Conservation (phyloP, 2,329 filamentous ascomycete genomes). For the Ascocoryne sarcoides region DNA sequence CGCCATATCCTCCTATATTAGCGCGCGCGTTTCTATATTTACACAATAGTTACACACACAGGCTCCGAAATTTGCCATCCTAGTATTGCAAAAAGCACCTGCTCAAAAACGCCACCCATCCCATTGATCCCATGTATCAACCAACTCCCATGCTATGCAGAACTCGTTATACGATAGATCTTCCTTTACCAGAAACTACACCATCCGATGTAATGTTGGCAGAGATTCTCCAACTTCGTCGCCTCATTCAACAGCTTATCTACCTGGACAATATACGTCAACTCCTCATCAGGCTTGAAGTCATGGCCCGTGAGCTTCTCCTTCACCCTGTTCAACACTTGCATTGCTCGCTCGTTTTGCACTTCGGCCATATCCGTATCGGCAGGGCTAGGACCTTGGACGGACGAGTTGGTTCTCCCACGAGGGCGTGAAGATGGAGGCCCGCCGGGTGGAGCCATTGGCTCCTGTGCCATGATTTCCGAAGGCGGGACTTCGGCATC, state of each 20-base stretch:
- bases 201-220: constrained; percentile 98
- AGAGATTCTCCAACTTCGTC: constrained; percentile 93
- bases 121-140: too few relatives aligned
- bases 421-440: constrained; percentile 42
- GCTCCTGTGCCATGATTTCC: constrained; percentile 42
- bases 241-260: constrained; percentile 92
- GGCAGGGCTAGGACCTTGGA: constrained; percentile 27
- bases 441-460: constrained; percentile 31
- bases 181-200: constrained; percentile 81
- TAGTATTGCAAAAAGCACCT: too few relatives aligned
- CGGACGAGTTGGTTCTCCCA: constrained; percentile 52
- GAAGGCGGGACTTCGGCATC: constrained; percentile 53
- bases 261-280: constrained; percentile 80
- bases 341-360: constrained; percentile 86
- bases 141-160: background rate
- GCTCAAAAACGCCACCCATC: too few relatives aligned
- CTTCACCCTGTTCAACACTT: constrained; percentile 84
- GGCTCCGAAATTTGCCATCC: too few relatives aligned
- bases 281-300: constrained; percentile 78
- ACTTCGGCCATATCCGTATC: constrained; percentile 54
- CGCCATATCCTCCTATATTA: too few relatives aligned
- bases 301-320: constrained; percentile 94
- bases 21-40: too few relatives aligned
- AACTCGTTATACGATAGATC: background rate
- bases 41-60: too few relatives aligned